Base-by-base conservation (phyloP, 83 land plant genomes). In the Diphasiastrum complanatum region DNA sequence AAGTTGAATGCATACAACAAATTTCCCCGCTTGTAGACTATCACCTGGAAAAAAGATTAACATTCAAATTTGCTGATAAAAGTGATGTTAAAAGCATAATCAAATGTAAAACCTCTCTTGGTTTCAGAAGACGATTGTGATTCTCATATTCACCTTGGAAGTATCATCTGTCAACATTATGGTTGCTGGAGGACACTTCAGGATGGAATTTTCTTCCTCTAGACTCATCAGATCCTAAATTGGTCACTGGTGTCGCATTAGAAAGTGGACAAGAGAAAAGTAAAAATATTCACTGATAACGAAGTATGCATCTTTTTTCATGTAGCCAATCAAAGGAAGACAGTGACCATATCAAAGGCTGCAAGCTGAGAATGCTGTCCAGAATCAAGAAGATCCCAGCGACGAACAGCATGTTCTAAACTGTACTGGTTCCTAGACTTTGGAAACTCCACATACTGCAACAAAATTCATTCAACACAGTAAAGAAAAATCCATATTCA, bases 361-460 rank as follows among this genome's bases (percentile, higher is more conserved):
- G 81, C 84, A 51, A 89, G 76, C 43, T 70, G 60, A 5, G 40
- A 43, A 67, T 85, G 79, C 26, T 82, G 35, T 46, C 78, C 75
- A 24, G 63, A 40, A 27, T 52, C 67, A 52, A 84, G 65, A 23
- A 92, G 64, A 59, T 78, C 79, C 99, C 99, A 93, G 22, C 49
- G 66, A 4, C 99, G 88, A 45, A 72, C 64, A 31, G 99, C 99
- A 64, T 74, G 76, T 22, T 71, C 49, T 59, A 74, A 84, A 23
- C 92, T 83, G 67, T 64, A 72, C 24, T 82, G 61, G 79, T 93
- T 93, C 67, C 82, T 80, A n/a, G 73, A 49, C 72, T 77, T 82
- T 66, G 99, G 99, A 59, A 93, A 84, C 72, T 93, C 99, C 41
- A 93, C 78, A 55, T 84, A 75, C 99, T 91, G 59, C 45, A 14